Conservation (phyloP, 305 asterid species). For the Fraxinus sp. region DNA sequence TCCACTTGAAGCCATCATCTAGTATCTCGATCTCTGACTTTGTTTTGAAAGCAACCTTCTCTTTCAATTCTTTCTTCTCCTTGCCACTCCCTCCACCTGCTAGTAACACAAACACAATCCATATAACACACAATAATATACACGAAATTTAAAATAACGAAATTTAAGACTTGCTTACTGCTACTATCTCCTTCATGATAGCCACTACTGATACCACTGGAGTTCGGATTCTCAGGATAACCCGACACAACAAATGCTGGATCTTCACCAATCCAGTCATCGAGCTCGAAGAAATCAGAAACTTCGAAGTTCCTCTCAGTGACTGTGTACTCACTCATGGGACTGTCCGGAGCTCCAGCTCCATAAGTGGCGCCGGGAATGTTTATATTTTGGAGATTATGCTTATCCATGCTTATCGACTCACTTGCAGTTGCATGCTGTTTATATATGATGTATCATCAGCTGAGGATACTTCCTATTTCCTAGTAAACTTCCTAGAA, state of each 20-base stretch:
- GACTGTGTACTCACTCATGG: background rate
- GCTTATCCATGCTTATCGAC: conserved; percentile 38
- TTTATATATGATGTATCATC: conserved; percentile 5
- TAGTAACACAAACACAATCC: conserved; percentile 25
- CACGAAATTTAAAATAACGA: background rate
- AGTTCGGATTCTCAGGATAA: conserved; percentile 25
- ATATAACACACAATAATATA: background rate
- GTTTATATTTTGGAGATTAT: background rate
- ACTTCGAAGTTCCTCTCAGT: conserved; percentile 33
- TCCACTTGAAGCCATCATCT: conserved; percentile 94
- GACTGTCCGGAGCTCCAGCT: background rate
- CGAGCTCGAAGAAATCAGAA: conserved; percentile 58
- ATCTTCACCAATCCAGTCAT: conserved; percentile 51
- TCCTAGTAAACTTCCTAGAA: conserved; percentile 35
- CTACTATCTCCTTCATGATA: conserved; percentile 33
- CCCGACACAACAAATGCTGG: conserved; percentile 29
- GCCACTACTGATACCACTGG: conserved; percentile 26
- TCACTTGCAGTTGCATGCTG: conserved; percentile 7
- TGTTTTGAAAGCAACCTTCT: conserved; percentile 80
- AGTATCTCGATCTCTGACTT: conserved; percentile 72
- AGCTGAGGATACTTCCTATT: background rate
- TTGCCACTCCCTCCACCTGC: conserved; percentile 40
- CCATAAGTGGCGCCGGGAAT: conserved; percentile 17
- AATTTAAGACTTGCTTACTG: conserved; percentile 39
- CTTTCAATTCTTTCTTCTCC: conserved; percentile 44